phyloP scores from a whole-genome alignment of 306 rosid species.

The Lathyrus aphaca region DNA sequence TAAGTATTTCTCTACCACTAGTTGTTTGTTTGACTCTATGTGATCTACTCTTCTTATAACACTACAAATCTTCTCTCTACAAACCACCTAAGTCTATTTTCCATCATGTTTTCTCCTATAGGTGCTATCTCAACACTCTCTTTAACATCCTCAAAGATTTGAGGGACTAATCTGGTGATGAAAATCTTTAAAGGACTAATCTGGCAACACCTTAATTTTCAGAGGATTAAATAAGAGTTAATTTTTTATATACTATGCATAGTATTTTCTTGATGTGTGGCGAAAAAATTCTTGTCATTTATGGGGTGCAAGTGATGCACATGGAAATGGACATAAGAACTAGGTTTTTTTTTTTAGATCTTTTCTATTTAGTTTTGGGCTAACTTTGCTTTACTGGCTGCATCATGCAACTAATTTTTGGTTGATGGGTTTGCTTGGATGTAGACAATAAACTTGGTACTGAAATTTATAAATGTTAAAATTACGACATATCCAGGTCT shows the following conservation, averaged over 20 bases:
- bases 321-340: constrained; percentile 30
- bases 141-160: neutral
- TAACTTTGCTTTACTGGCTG: constrained; percentile 20
- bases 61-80: too few species aligned
- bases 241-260: neutral
- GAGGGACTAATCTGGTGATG: neutral
- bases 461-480: constrained; percentile 15
- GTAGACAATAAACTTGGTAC: constrained; percentile 28
- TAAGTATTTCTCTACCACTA: too few species aligned
- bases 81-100: too few species aligned
- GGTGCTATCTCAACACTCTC: too few species aligned
- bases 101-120: too few species aligned
- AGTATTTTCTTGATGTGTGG: constrained; percentile 29
- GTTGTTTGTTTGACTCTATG: too few species aligned
- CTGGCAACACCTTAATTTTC: neutral
- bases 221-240: constrained; percentile 13
- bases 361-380: constrained; percentile 6
- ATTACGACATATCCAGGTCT: constrained; percentile 21
- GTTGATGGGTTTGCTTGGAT: constrained; percentile 27
- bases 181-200: neutral
- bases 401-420: neutral
- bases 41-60: too few species aligned
- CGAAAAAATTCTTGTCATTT: neutral
- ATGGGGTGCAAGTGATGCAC: constrained; percentile 4
- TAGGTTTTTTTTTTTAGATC: constrained; percentile 4